phyloP scores from a whole-genome alignment of 768 basidiomycete species.

The Phaeotremella skinneri region DNA sequence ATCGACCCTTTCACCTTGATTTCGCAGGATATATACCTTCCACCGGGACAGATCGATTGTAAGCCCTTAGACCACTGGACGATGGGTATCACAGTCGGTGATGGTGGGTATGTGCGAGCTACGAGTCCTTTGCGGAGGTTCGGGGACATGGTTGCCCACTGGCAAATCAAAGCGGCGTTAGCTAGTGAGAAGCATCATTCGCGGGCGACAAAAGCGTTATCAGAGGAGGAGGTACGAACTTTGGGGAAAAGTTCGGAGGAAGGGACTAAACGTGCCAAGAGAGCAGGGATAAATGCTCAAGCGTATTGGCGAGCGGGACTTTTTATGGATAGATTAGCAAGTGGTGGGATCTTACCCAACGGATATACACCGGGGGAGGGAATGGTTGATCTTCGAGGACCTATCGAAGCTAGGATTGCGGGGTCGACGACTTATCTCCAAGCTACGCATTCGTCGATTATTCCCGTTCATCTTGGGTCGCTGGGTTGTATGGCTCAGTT shows the following conservation, averaged over 20 bases:
- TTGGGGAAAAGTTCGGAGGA: slow-evolving; percentile 15
- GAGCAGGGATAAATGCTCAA: slow-evolving; percentile 14
- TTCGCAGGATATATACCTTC: slow-evolving; percentile 49
- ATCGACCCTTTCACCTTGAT: slow-evolving; percentile 51
- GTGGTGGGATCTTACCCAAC: neutral
- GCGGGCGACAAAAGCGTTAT: neutral
- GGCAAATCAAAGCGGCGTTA: slow-evolving; percentile 84
- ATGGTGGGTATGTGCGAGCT: slow-evolving; percentile 75
- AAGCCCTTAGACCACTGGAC: slow-evolving; percentile 63
- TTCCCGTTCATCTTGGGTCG: neutral
- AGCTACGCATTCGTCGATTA: slow-evolving; percentile 1
- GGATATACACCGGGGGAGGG: slow-evolving; percentile 6
- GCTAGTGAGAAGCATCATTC: slow-evolving; percentile 13
- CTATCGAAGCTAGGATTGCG: slow-evolving; percentile 11
- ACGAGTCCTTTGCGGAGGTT: slow-evolving; percentile 88
- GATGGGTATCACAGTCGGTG: slow-evolving; percentile 63
- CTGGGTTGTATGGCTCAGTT: neutral
- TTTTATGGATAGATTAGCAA: slow-evolving; percentile 1
- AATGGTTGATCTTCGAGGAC: slow-evolving; percentile 15
- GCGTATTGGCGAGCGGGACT: slow-evolving; percentile 29
- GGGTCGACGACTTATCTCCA: slow-evolving; percentile 10
- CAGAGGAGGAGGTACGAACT: slow-evolving; percentile 17
- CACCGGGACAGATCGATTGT: slow-evolving; percentile 23
- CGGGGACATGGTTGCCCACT: slow-evolving; percentile 76
- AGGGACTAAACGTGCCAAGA: slow-evolving; percentile 13